Conservation (phyloP, 2,329 filamentous ascomycete genomes). For the Bipolaris gigantea region DNA sequence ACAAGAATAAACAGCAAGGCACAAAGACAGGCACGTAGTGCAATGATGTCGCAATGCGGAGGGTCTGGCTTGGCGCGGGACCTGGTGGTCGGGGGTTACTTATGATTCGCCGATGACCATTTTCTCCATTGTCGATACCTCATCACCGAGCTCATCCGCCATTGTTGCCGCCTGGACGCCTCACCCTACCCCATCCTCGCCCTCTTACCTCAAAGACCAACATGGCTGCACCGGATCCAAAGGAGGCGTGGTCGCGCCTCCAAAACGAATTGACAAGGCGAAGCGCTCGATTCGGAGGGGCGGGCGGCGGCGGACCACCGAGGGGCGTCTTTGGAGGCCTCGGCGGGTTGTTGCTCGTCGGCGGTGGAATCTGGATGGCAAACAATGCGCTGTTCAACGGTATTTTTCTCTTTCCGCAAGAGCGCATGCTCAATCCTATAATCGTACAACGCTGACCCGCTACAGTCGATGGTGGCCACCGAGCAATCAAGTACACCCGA, state of each 20-base stretch:
- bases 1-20: not conserved
- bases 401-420: slow-evolving; percentile 37
- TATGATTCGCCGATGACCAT: slow-evolving; percentile 31
- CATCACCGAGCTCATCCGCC: slow-evolving; percentile 30
- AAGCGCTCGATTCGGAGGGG: slow-evolving; percentile 51
- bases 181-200: slow-evolving; percentile 37
- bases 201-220: slow-evolving; percentile 24
- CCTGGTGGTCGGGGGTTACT: slow-evolving; percentile 23
- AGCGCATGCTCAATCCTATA: not conserved
- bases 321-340: slow-evolving; percentile 59
- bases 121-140: slow-evolving; percentile 34
- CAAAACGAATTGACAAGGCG: slow-evolving; percentile 61
- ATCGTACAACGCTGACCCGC: slow-evolving; percentile 21
- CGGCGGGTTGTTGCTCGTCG: slow-evolving; percentile 57
- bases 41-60: slow-evolving; percentile 11
- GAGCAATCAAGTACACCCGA: slow-evolving; percentile 97
- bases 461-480: slow-evolving; percentile 91
- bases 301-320: slow-evolving; percentile 52
- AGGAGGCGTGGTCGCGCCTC: slow-evolving; percentile 67
- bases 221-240: slow-evolving; percentile 56
- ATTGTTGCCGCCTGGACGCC: slow-evolving; percentile 31
- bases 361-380: slow-evolving; percentile 57
- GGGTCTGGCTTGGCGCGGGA: slow-evolving; percentile 21
- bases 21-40: no score
- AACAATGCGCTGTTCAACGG: slow-evolving; percentile 72